Base-by-base conservation (phyloP, 441 rosid genomes). In the Adansonia rubrostipa region DNA sequence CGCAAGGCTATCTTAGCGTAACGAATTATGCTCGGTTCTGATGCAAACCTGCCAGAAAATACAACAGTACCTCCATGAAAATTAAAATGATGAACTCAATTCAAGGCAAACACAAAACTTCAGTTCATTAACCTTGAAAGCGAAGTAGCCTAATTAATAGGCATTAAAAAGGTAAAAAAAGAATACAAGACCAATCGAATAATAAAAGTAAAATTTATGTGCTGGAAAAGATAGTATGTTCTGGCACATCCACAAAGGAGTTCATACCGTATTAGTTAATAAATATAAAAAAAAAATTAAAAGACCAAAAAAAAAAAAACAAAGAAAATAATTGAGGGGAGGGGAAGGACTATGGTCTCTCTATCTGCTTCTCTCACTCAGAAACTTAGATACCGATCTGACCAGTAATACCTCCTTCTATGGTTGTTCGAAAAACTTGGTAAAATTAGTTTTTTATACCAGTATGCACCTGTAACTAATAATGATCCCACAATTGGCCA, bases 1-100 rank as follows among this genome's bases (percentile, higher is more conserved):
- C 71, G 76, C 68, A 76, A 33, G 7, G 96, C 95, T 42, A 94
- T 89, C 87, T 91, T 90, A 9, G 89, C 82, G 80, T 91, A 92
- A 74, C 86, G 84, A 51, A 42, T 64, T 24, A 92, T 4, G 40
- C 5, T 72, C 36, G 83, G 62, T 33, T 87, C 90, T 4, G 85
- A 82, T 40, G 86, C 78, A 84, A 79, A 84, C 44, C 98, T 94
- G 86, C 80, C 78, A 19, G 53, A 20, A 78, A 71, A 17, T 4
- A 78, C 20, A 51, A 53, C 42, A 14, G 40, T 63, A 28, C 9
- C n/a, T 9, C 20, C 5, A 11, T 40, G 50, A 33, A 62, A 63
- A 75, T 51, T 14, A 51, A 63, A 64, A 54, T 58, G 20, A 60
- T 42, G 64, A 44, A 73, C 9, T 56, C 14, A 74, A 45, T 47